Base-by-base conservation (phyloP, 2,329 filamentous ascomycete genomes). In the Microsporum ferrugineum region DNA sequence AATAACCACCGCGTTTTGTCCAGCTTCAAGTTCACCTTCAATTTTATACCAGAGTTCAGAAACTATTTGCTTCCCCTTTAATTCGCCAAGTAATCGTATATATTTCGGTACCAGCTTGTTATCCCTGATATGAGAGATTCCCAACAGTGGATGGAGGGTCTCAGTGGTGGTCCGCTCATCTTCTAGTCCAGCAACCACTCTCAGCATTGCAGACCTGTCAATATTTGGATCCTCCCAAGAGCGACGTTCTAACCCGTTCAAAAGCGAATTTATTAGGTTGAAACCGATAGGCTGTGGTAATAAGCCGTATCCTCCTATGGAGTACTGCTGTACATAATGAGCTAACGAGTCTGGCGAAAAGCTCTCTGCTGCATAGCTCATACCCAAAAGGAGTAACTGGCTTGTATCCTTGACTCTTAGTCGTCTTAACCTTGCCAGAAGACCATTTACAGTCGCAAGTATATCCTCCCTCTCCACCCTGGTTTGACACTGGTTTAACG, bases 311-410 rank as follows among this genome's bases (percentile, higher is more conserved):
- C 51, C 56, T 45, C 55, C 57, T 51, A 43, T 14, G 41, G 57
- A 58, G 55, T 68, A 70, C 12, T 58, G 60, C 12, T 63, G 27
- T 39, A 73, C 36, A 60, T 72, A 70, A 17, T 66, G 62, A 29
- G 65, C 62, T 4, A 76, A 62, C 41, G 71, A 68, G 4, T 67
- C 57, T n/a, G 65, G 51, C 5, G 69, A 71, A 39, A 72, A 67
- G 36, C 65, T 64, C n/a, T 69, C 63, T 17, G 66, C 68, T 14
- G 73, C 70, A 64, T 71, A 71, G 27, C 63, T 63, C 59, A 75
- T 70, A 0, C 70, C 71, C 38, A 71, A 47, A 41, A 65, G 39
- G 33, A 65, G 60, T 39, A 65, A 29, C 1, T 60, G 14, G 12
- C 55, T 45, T 1, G 57, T 61, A 3, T 69, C 36, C 10, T 47